These are phyloP conservation scores for Fonsecaea multimorphosa DNA, from an alignment of 2,329 filamentous ascomycete species.

Conservation along the genomic window DNA sequence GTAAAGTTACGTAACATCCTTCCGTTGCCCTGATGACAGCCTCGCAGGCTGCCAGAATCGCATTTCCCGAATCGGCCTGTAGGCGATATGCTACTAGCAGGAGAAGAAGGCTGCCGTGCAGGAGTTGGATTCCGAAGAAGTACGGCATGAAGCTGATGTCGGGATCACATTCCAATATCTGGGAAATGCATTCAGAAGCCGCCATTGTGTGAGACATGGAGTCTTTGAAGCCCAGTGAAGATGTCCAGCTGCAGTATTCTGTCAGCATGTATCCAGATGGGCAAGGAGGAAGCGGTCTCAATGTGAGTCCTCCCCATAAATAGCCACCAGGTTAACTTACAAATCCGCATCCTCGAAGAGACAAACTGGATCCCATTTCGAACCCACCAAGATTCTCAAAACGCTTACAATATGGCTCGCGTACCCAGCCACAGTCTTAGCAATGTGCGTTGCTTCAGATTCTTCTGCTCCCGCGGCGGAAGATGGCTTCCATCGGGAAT, in stretches of 20 bases:
- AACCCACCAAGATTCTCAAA: conserved; percentile 56
- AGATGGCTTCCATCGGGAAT: conserved; percentile 22
- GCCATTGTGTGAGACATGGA: conserved; percentile 57
- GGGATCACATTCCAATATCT: conserved; percentile 57
- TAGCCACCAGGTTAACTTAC: neutral
- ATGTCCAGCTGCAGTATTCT: conserved; percentile 48
- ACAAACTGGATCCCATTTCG: conserved; percentile 58
- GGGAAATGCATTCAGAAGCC: conserved; percentile 54
- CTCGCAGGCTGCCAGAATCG: conserved; percentile 57
- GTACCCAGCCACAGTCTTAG: conserved; percentile 54
- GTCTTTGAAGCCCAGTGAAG: conserved; percentile 53
- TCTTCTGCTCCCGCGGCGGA: conserved; percentile 29
- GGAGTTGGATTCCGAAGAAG: conserved; percentile 59
- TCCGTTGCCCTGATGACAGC: conserved; percentile 59
- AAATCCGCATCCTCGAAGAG: conserved; percentile 58
- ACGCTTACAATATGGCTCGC: conserved; percentile 58
- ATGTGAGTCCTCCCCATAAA: neutral
- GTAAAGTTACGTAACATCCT: conserved; percentile 58
- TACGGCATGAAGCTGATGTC: conserved; percentile 61
- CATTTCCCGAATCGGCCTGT: conserved; percentile 41
- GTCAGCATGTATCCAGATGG: neutral
- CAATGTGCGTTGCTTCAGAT: conserved; percentile 43
- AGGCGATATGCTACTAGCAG: conserved; percentile 59
- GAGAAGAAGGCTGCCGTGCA: conserved; percentile 59
- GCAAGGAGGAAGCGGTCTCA: neutral